Evolutionary conservation across 305 asterid genomes (phyloP).

Genomic region (Nicotiana rustica): DNA sequence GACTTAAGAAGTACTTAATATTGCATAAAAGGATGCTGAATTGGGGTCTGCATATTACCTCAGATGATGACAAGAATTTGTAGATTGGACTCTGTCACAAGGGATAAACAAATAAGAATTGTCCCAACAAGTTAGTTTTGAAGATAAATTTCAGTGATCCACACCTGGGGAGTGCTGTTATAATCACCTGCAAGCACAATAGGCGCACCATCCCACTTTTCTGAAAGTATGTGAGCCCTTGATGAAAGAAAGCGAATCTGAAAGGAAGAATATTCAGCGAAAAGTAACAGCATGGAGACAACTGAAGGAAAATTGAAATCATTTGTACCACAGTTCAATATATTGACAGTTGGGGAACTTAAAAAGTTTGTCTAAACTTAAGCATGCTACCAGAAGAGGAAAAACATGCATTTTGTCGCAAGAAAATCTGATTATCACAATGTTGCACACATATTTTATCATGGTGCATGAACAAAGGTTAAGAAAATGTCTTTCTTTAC

Average conservation of each 20-base stretch:
- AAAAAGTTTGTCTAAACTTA: constrained; percentile 17
- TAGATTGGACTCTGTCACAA: constrained; percentile 49
- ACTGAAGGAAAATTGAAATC: too few relatives aligned
- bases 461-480: not conserved
- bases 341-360: not conserved
- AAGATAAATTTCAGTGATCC: constrained; percentile 2
- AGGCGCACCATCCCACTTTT: constrained; percentile 48
- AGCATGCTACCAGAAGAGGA: constrained; percentile 25
- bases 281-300: not conserved
- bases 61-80: constrained; percentile 44
- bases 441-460: not conserved
- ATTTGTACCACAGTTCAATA: not conserved
- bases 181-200: constrained; percentile 54
- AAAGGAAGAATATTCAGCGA: constrained; percentile 14
- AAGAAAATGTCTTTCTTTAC: not conserved
- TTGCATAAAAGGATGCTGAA: not conserved
- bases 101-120: constrained; percentile 20
- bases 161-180: constrained; percentile 51
- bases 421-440: not conserved
- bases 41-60: constrained; percentile 36
- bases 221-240: constrained; percentile 47
- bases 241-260: constrained; percentile 48
- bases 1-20: constrained; percentile 13
- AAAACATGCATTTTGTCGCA: constrained; percentile 17
- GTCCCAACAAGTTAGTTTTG: constrained; percentile 18